A percentile compares a stretch with the other conserved stretches of the same genome.
These are phyloP conservation scores for Epichloe aotearoae DNA, from an alignment of 2,329 filamentous ascomycete species.

Conservation along the genomic window DNA sequence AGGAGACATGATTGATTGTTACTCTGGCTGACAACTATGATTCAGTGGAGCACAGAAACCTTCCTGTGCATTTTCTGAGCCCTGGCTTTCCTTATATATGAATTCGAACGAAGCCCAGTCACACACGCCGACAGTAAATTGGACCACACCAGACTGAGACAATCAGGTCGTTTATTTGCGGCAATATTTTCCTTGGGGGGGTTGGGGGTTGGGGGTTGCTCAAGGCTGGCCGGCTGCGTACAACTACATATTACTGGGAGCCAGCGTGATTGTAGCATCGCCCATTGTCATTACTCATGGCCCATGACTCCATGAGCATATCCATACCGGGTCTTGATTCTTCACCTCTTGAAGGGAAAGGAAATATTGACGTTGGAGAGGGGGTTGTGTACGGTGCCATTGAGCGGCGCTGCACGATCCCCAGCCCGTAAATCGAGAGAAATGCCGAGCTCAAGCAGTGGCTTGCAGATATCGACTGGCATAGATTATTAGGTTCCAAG, in stretches of 20 bases:
- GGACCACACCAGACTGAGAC: neutral
- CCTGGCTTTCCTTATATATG: neutral
- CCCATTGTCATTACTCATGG: neutral
- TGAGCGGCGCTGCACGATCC: too few species aligned
- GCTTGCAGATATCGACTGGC: too few species aligned
- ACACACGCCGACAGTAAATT: neutral
- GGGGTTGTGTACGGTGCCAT: too few species aligned
- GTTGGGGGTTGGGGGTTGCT: too few species aligned
- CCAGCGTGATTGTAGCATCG: neutral
- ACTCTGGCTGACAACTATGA: neutral
- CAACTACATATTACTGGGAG: neutral
- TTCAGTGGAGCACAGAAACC: neutral
- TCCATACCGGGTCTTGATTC: neutral
- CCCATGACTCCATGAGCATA: neutral
- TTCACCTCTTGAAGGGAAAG: neutral
- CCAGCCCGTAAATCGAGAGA: too few species aligned
- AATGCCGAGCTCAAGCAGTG: too few species aligned
- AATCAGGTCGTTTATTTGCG: neutral
- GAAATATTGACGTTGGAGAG: neutral
- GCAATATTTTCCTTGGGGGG: neutral
- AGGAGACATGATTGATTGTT: slow-evolving; percentile 1
- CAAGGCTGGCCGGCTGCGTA: neutral
- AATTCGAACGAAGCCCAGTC: neutral
- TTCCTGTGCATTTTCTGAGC: neutral
- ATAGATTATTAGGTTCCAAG: too few species aligned